These are phyloP conservation scores for Glycine tomentella DNA, from an alignment of 306 rosid genomes.

Conservation along the genomic window DNA sequence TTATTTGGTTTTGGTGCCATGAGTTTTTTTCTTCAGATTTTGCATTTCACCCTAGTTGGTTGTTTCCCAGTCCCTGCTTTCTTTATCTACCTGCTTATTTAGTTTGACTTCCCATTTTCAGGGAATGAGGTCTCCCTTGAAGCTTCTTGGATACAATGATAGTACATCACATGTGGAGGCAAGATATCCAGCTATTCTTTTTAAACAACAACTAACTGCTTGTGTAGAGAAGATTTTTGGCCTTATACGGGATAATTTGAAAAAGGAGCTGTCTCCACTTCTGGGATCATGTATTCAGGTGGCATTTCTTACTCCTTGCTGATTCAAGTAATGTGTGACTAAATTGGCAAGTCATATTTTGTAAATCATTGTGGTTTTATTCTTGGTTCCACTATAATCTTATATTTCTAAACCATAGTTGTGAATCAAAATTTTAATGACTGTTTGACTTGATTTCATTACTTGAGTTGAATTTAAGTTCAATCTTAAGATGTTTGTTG, in stretches of 20 bases:
- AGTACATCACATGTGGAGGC: slow-evolving; percentile 81
- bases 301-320: slow-evolving; percentile 37
- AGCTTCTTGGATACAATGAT: slow-evolving; percentile 74
- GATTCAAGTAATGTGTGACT: not conserved
- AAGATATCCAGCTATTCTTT: slow-evolving; percentile 86
- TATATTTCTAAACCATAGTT: not conserved
- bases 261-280: slow-evolving; percentile 83
- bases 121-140: slow-evolving; percentile 79
- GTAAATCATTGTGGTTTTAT: slow-evolving; percentile 10
- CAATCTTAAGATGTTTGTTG: not conserved
- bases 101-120: slow-evolving; percentile 50
- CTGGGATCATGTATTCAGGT: slow-evolving; percentile 88
- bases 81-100: slow-evolving; percentile 29
- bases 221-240: slow-evolving; percentile 93
- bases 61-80: slow-evolving; percentile 9
- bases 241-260: slow-evolving; percentile 85
- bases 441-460: too few relatives aligned
- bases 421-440: too few relatives aligned
- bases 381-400: not conserved
- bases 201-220: slow-evolving; percentile 91
- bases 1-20: slow-evolving; percentile 15
- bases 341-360: too few relatives aligned
- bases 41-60: slow-evolving; percentile 1
- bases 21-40: not conserved
- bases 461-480: not conserved